Conservation (phyloP, 2,329 filamentous ascomycete genomes). For the Didymella segeticola region DNA sequence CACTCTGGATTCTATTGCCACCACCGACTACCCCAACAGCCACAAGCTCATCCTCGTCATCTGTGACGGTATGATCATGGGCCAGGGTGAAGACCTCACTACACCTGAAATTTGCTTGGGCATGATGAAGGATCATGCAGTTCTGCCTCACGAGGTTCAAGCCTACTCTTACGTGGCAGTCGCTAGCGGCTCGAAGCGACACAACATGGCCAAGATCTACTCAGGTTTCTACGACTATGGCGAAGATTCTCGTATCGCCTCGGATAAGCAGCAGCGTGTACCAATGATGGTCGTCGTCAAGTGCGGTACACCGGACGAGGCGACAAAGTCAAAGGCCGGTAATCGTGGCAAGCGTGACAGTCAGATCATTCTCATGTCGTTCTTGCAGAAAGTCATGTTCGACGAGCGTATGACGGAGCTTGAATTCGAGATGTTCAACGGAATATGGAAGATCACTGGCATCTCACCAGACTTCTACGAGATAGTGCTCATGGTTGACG, state of each 20-base stretch:
- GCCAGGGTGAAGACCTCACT: constrained; percentile 82
- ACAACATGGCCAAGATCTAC: constrained; percentile 99
- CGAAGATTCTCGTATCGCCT: constrained; percentile 75
- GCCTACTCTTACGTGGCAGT: constrained; percentile 97
- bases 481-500: constrained; percentile 97
- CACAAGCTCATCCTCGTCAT: constrained; percentile 97
- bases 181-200: constrained; percentile 91
- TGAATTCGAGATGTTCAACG: constrained; percentile 99
- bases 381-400: constrained; percentile 99
- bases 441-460: constrained; percentile 97
- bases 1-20: constrained; percentile 93
- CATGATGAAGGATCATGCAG: constrained; percentile 94
- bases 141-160: constrained; percentile 80
- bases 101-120: constrained; percentile 88
- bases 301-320: constrained; percentile 90
- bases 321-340: constrained; percentile 81
- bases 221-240: constrained; percentile 99
- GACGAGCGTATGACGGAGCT: constrained; percentile 99
- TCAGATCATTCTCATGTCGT: constrained; percentile 99
- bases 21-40: constrained; percentile 98
- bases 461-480: constrained; percentile 99
- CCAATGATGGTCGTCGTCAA: constrained; percentile 98
- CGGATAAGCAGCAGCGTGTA: constrained; percentile 91
- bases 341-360: constrained; percentile 99
- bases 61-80: constrained; percentile 97